phyloP scores from a whole-genome alignment of 257 asterid species.

The Ocimum tenuiflorum region DNA sequence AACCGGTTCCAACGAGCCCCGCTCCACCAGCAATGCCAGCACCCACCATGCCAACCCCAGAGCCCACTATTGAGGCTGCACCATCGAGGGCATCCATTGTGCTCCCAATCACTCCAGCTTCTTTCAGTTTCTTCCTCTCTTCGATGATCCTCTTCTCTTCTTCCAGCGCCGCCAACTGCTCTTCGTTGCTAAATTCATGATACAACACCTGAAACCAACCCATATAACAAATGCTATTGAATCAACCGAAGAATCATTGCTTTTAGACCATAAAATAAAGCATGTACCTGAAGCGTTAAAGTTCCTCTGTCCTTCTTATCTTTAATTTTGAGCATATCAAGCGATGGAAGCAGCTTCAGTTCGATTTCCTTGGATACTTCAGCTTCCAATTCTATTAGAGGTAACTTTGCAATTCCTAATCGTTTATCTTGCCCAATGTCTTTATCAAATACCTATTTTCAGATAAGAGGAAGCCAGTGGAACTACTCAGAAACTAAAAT shows the following conservation, averaged over 20 bases:
- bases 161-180: constrained; percentile 66
- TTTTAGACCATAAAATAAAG: not conserved
- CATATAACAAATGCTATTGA: not conserved
- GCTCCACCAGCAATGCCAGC: constrained; percentile 43
- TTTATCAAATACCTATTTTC: constrained; percentile 62
- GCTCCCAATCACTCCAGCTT: constrained; percentile 75
- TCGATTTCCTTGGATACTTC: constrained; percentile 41
- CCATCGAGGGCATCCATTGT: constrained; percentile 82
- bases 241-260: no score
- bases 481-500: no score
- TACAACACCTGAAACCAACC: constrained; percentile 58
- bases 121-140: constrained; percentile 70
- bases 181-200: constrained; percentile 69
- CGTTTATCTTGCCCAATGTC: constrained; percentile 77
- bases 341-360: constrained; percentile 55
- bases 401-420: constrained; percentile 54
- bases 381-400: constrained; percentile 47
- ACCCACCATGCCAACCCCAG: constrained; percentile 37
- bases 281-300: constrained; percentile 46
- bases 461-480: not conserved
- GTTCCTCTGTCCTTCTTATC: constrained; percentile 83
- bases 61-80: constrained; percentile 46
- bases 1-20: constrained; percentile 54
- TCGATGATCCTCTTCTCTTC: constrained; percentile 75
- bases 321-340: constrained; percentile 71